A percentile compares a stretch with the other conserved stretches of the same genome.
Conservation (phyloP, 1,284 basidiomycete genomes). For the Stygiomarasmius scandens region DNA sequence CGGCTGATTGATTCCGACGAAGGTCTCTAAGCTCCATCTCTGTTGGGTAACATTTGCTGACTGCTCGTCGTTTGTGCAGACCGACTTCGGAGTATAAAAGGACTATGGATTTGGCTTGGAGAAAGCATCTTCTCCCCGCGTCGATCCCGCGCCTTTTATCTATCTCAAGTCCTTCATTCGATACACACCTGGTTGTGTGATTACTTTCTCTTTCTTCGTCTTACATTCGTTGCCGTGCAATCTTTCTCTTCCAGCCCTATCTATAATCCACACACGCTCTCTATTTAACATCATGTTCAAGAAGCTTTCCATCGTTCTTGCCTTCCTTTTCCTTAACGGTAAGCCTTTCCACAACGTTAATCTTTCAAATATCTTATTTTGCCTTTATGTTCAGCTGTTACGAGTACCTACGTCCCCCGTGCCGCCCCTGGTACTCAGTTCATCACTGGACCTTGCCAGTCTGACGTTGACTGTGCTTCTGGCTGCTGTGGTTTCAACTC, state of each 20-base stretch:
- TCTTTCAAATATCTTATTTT: too few species aligned
- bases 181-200: neutral
- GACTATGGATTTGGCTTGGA: too few species aligned
- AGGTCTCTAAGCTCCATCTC: too few species aligned
- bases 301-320: neutral
- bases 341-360: neutral
- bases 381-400: neutral
- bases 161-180: neutral
- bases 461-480: neutral
- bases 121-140: neutral
- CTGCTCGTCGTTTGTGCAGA: too few species aligned
- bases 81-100: neutral
- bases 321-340: neutral
- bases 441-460: neutral
- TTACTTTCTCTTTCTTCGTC: neutral
- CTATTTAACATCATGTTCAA: neutral
- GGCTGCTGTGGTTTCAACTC: neutral
- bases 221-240: neutral
- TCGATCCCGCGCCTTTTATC: neutral
- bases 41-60: too few species aligned
- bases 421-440: neutral
- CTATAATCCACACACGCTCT: neutral
- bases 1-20: too few species aligned
- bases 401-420: neutral
- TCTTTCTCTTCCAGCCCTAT: neutral